Evolutionary conservation across 2,329 filamentous ascomycete species (phyloP).

Genomic region (Tolypocladium ovalisporum): DNA sequence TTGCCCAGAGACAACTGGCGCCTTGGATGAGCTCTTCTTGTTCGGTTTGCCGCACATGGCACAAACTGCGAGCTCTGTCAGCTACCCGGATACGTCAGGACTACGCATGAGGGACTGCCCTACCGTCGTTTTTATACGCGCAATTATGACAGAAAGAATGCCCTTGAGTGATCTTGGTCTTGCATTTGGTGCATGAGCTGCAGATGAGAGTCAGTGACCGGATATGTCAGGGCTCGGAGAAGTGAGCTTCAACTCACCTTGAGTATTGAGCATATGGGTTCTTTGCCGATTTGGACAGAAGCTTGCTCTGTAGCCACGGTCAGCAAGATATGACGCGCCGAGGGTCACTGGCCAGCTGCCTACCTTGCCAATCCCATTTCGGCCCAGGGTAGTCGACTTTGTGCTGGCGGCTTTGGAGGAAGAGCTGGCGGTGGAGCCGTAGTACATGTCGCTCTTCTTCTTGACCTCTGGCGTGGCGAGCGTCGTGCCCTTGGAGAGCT

Average conservation of each 20-base stretch:
- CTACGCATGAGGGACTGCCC: constrained; percentile 10
- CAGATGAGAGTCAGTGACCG: neutral
- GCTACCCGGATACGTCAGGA: neutral
- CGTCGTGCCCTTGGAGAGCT: constrained; percentile 43
- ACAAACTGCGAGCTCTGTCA: constrained; percentile 34
- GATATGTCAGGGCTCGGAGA: neutral
- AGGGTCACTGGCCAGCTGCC: neutral
- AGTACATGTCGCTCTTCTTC: constrained; percentile 57
- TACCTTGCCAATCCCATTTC: constrained; percentile 50
- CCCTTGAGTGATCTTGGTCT: constrained; percentile 52
- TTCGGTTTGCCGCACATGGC: constrained; percentile 53
- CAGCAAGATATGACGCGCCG: neutral
- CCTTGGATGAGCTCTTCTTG: constrained; percentile 35
- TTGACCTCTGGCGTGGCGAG: constrained; percentile 55
- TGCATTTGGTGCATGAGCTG: constrained; percentile 50
- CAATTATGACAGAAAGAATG: constrained; percentile 50
- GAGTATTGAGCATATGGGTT: constrained; percentile 56
- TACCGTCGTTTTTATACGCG: constrained; percentile 51
- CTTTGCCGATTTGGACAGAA: constrained; percentile 52
- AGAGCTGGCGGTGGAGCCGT: constrained; percentile 39
- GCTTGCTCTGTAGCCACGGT: constrained; percentile 39
- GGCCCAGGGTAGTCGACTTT: constrained; percentile 43
- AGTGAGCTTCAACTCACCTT: constrained; percentile 7
- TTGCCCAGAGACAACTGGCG: constrained; percentile 45
- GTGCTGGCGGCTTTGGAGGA: constrained; percentile 26